These are phyloP conservation scores for Clausena lansium DNA, from an alignment of 345 rosid genomes.

Conservation along the genomic window DNA sequence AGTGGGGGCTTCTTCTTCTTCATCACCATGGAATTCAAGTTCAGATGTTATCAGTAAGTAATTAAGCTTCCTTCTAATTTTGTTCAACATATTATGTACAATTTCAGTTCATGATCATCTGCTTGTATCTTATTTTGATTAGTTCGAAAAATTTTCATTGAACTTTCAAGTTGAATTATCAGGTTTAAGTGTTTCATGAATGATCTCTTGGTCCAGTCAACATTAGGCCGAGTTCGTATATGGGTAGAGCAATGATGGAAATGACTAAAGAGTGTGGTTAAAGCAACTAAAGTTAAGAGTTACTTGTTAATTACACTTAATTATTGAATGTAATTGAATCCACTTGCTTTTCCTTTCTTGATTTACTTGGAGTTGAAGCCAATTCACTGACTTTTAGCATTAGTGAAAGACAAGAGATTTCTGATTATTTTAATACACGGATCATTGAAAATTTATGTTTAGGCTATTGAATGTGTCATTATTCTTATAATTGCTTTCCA, in stretches of 20 bases:
- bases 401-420: constrained; percentile 6
- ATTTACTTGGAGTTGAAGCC: constrained; percentile 20
- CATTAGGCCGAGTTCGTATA: constrained; percentile 3
- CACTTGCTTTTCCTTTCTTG: neutral
- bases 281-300: constrained; percentile 34
- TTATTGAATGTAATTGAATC: constrained; percentile 8
- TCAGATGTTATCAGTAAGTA: constrained; percentile 50
- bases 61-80: neutral
- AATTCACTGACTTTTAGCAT: neutral
- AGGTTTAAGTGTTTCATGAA: neutral
- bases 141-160: neutral
- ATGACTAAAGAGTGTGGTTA: constrained; percentile 35
- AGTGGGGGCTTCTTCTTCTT: constrained; percentile 25
- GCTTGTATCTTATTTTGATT: neutral
- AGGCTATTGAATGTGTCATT: neutral
- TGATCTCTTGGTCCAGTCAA: neutral
- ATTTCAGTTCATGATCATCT: neutral
- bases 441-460: neutral
- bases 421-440: neutral
- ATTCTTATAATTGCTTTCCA: neutral
- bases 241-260: constrained; percentile 13
- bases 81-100: neutral
- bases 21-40: constrained; percentile 54
- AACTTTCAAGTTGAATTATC: neutral
- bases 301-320: constrained; percentile 23